Evolutionary conservation across 1,139 yeast genomes (phyloP).

Genomic region (Yamadazyma buinensis): DNA sequence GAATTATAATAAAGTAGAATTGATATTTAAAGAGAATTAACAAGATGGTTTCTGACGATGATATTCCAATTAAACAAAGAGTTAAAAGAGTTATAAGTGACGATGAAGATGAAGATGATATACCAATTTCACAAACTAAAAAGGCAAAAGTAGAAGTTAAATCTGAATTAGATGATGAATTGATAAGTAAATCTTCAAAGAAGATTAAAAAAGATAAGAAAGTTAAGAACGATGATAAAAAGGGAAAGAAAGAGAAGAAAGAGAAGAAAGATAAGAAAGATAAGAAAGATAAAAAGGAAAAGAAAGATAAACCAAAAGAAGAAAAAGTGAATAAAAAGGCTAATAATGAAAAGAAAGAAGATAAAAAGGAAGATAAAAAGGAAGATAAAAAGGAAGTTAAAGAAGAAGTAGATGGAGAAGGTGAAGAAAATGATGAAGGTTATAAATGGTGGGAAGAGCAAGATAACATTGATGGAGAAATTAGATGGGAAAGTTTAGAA

Average conservation of each 20-base stretch:
- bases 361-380: slow-evolving; percentile 35
- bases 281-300: slow-evolving; percentile 1
- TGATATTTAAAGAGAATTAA: too few relatives aligned
- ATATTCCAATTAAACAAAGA: slow-evolving; percentile 14
- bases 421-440: slow-evolving; percentile 57
- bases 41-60: slow-evolving; percentile 18
- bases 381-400: slow-evolving; percentile 1
- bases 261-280: slow-evolving; percentile 1
- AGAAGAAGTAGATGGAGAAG: slow-evolving; percentile 11
- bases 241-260: slow-evolving; percentile 2
- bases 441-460: slow-evolving; percentile 89
- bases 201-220: not conserved
- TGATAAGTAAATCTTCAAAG: too few relatives aligned
- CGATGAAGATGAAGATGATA: slow-evolving; percentile 11
- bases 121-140: slow-evolving; percentile 12
- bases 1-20: too few relatives aligned
- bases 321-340: slow-evolving; percentile 1
- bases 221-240: not conserved
- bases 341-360: slow-evolving; percentile 1
- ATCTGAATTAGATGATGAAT: not conserved
- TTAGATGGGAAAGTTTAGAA: slow-evolving; percentile 81
- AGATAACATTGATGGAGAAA: slow-evolving; percentile 62
- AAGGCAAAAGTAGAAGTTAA: slow-evolving; percentile 6
- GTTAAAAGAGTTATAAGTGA: slow-evolving; percentile 9
- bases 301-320: not conserved